A percentile compares a stretch with the other conserved stretches of the same genome.
These are phyloP conservation scores for Ophiostoma pallidulum DNA, from an alignment of 2,329 filamentous ascomycete genomes.

Conservation along the genomic window DNA sequence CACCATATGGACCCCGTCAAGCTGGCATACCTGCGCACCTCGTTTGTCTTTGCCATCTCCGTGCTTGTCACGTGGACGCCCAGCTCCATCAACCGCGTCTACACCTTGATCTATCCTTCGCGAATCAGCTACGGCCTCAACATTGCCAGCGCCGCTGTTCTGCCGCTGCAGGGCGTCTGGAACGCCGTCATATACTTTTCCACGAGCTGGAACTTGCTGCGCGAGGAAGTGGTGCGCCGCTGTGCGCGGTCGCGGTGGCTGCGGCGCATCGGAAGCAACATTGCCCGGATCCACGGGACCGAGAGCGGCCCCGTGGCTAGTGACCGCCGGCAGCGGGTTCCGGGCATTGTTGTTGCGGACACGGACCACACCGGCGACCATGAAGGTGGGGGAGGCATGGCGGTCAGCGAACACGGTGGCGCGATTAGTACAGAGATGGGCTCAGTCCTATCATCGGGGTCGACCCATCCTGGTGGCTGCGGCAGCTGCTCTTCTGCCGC, in stretches of 20 bases:
- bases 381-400: not conserved
- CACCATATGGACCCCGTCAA: slow-evolving; percentile 46
- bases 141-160: slow-evolving; percentile 58
- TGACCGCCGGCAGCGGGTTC: not conserved
- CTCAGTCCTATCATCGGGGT: not conserved
- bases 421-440: not conserved
- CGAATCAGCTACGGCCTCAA: slow-evolving; percentile 54
- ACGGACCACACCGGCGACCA: too few relatives aligned
- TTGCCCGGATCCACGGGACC: not conserved
- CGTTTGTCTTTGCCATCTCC: slow-evolving; percentile 51
- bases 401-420: not conserved
- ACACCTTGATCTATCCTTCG: slow-evolving; percentile 50
- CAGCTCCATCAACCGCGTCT: slow-evolving; percentile 65
- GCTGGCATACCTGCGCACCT: slow-evolving; percentile 50
- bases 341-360: not conserved
- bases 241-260: slow-evolving; percentile 8
- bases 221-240: slow-evolving; percentile 19
- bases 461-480: too few relatives aligned
- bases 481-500: not conserved
- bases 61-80: slow-evolving; percentile 55
- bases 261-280: not conserved
- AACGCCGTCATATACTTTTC: slow-evolving; percentile 69
- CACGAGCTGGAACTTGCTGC: slow-evolving; percentile 43
- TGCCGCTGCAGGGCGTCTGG: slow-evolving; percentile 73
- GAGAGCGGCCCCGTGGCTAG: not conserved